These are phyloP conservation scores for Neurospora sp. DNA, from an alignment of 495 filamentous ascomycete species.

Conservation along the genomic window DNA sequence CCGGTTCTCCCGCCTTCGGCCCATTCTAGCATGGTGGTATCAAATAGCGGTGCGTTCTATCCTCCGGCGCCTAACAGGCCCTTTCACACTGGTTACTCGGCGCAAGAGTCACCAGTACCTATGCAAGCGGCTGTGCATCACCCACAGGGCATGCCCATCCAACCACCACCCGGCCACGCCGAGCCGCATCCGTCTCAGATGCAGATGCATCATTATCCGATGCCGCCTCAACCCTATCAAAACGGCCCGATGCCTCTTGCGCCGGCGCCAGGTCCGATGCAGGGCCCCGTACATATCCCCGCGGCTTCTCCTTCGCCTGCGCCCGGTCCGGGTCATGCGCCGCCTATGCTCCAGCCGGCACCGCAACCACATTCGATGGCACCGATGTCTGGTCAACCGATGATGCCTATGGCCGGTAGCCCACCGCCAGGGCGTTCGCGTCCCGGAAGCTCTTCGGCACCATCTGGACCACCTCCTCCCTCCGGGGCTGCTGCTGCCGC, in stretches of 20 bases:
- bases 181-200: neutral
- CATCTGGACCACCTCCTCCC: slow-evolving; percentile 16
- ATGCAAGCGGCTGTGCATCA: slow-evolving; percentile 5
- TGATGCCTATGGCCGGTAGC: neutral
- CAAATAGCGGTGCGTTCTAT: slow-evolving; percentile 31
- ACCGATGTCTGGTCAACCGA: neutral
- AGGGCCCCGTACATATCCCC: neutral
- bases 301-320: neutral
- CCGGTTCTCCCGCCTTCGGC: slow-evolving; percentile 6
- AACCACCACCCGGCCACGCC: slow-evolving; percentile 3
- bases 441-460: slow-evolving; percentile 15
- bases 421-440: slow-evolving; percentile 9
- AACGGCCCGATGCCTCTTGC: neutral
- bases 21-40: slow-evolving; percentile 20
- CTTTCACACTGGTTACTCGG: slow-evolving; percentile 30
- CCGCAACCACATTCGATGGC: slow-evolving; percentile 1
- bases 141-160: slow-evolving; percentile 5
- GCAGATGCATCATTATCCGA: slow-evolving; percentile 5
- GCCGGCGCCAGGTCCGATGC: neutral
- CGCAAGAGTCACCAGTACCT: slow-evolving; percentile 17
- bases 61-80: slow-evolving; percentile 25
- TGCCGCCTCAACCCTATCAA: slow-evolving; percentile 16
- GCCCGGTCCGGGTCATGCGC: neutral
- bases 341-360: slow-evolving; percentile 4
- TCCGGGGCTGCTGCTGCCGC: neutral